Evolutionary conservation across 768 basidiomycete genomes (phyloP).

Genomic region (Austroboletus eburneus): DNA sequence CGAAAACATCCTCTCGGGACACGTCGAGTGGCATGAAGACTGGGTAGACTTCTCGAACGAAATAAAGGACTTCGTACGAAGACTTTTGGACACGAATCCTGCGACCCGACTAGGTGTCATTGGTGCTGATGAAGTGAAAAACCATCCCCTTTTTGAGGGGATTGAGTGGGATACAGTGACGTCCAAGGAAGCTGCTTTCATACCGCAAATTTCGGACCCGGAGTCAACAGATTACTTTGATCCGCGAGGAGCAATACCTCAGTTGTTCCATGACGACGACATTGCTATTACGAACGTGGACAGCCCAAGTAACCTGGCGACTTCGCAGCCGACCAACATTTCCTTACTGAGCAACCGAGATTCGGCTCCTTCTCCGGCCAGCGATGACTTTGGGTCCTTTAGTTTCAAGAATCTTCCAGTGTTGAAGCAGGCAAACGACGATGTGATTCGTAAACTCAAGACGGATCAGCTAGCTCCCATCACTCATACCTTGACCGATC

Average conservation of each 20-base stretch:
- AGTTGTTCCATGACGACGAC: slow-evolving; percentile 91
- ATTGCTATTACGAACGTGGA: slow-evolving; percentile 53
- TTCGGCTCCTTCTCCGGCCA: slow-evolving; percentile 48
- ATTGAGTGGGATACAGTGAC: slow-evolving; percentile 95
- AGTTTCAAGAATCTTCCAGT: slow-evolving; percentile 97
- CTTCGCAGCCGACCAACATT: slow-evolving; percentile 18
- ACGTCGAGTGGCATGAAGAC: slow-evolving; percentile 95
- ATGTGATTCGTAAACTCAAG: slow-evolving; percentile 92
- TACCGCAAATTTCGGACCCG: slow-evolving; percentile 91
- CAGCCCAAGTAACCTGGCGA: slow-evolving; percentile 33
- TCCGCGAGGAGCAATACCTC: slow-evolving; percentile 86
- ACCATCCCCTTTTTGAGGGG: slow-evolving; percentile 83
- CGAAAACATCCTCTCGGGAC: slow-evolving; percentile 94
- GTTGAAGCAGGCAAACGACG: slow-evolving; percentile 97
- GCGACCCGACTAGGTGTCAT: slow-evolving; percentile 73
- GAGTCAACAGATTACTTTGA: slow-evolving; percentile 99
- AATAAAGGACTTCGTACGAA: slow-evolving; percentile 85
- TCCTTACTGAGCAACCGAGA: slow-evolving; percentile 37
- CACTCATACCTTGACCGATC: slow-evolving; percentile 67
- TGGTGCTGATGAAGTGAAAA: slow-evolving; percentile 90
- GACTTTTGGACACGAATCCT: slow-evolving; percentile 80
- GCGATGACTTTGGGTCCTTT: slow-evolving; percentile 95
- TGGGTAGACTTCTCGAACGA: slow-evolving; percentile 83
- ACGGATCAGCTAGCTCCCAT: slow-evolving; percentile 85
- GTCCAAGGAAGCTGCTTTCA: slow-evolving; percentile 86